Base-by-base conservation (phyloP, 768 basidiomycete genomes). In the Leccinum subtestaceum region DNA sequence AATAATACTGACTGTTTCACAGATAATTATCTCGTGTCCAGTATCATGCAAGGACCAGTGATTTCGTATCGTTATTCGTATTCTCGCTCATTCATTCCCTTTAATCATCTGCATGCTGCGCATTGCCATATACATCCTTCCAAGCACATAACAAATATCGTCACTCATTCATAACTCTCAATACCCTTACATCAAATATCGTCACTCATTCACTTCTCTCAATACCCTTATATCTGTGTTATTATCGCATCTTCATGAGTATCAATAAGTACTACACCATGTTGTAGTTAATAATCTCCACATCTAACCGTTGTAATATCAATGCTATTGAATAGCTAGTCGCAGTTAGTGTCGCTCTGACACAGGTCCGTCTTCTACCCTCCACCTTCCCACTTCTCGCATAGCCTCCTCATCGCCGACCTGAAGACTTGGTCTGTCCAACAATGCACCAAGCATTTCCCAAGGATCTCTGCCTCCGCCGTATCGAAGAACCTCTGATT, bases 381-480 rank as follows among this genome's bases (percentile, higher is more conserved):
- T 84, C 97, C 97, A 99, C 55, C 79, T 77, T 0, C 96, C 97
- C 0, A 99, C 94, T 63, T 90, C 83, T 34, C 84, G 77, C 96
- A 99, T 98, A 0, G 95, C 91, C 46, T 82, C 77, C 25, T 83
- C 80, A 64, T 93, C 91, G 0, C 97, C 97, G 5, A 64, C 73
- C 43, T 78, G 80, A n/a, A 98, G 71, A 54, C 81, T 80, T 0
- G 88, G 87, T 0, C 82, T 78, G 29, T 81, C 75, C 3, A 98
- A 75, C 52, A 98, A 67, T 0, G 77, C 74, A 15, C 88, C 84
- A 0, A 98, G 84, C 93, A 98, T 94, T 63, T 81, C 77, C 97
- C 97, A 99, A 0, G 97, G 94, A 64, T 98, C 93, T 70, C 80
- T 88, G 0, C 91, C 94, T 2, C 97, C 97, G 0, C 97, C 97